Conservation (phyloP, 306 rosid genomes). For the Cicer bijugum region DNA sequence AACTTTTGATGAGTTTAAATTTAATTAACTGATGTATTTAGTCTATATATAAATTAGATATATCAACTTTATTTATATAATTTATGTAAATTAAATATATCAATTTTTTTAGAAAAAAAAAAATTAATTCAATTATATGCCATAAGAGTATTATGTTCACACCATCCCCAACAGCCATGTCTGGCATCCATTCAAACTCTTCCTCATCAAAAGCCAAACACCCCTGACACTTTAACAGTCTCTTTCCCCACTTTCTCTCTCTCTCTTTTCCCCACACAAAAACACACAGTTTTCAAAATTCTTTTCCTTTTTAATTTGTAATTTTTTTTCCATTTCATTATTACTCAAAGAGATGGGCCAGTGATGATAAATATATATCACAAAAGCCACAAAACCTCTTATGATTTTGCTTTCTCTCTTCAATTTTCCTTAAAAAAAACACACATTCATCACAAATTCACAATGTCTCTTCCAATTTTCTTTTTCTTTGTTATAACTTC, state of each 20-base stretch:
- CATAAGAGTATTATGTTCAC: conserved; percentile 37
- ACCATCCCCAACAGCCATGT: conserved; percentile 55
- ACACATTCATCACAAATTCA: conserved; percentile 56
- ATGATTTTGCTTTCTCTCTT: conserved; percentile 42
- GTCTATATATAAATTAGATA: too few species aligned
- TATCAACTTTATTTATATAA: too few species aligned
- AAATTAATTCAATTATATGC: too few species aligned
- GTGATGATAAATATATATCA: conserved; percentile 39
- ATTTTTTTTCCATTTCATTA: conserved; percentile 45
- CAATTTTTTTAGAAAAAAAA: too few species aligned
- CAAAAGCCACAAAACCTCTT: conserved; percentile 34
- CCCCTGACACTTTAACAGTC: conserved; percentile 66
- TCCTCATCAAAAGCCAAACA: conserved; percentile 59
- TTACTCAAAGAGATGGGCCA: conserved; percentile 39
- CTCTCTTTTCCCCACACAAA: conserved; percentile 42
- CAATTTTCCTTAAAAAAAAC: conserved; percentile 25
- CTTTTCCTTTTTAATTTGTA: conserved; percentile 30
- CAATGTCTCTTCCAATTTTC: conserved; percentile 57
- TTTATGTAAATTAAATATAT: too few species aligned
- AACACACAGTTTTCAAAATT: conserved; percentile 59
- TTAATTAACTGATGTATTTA: too few species aligned
- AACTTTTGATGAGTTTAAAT: conserved; percentile 53
- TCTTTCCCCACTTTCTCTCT: conserved; percentile 45
- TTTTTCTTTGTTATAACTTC: conserved; percentile 47
- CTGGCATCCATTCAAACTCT: conserved; percentile 77